A percentile compares a stretch with the other conserved stretches of the same genome.
phyloP scores from a whole-genome alignment of 179 eudicot species.

The Beta corolliflora region DNA sequence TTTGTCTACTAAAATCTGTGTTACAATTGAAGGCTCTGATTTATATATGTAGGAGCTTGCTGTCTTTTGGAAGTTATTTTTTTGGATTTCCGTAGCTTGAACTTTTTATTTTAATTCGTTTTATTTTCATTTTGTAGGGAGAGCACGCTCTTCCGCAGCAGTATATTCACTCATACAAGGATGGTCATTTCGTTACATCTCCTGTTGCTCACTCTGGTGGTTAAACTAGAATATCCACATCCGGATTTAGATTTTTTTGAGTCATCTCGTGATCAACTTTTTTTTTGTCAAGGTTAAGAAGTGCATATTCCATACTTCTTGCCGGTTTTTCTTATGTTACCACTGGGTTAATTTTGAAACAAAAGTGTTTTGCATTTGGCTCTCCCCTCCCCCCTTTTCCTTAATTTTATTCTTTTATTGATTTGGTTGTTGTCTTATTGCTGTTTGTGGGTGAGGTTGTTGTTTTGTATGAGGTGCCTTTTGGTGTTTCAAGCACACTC shows the following conservation, averaged over 20 bases:
- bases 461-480: constrained; percentile 16
- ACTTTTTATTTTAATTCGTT: neutral
- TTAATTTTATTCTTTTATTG: constrained; percentile 24
- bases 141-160: constrained; percentile 98
- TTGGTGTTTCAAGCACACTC: constrained; percentile 6
- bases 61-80: neutral
- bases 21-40: neutral
- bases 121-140: constrained; percentile 47
- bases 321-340: constrained; percentile 24
- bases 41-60: neutral
- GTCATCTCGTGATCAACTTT: constrained; percentile 16
- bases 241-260: constrained; percentile 21
- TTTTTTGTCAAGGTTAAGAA: constrained; percentile 27
- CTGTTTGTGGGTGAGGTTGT: constrained; percentile 17
- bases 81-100: neutral
- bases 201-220: constrained; percentile 94
- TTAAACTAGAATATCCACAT: constrained; percentile 31
- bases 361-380: constrained; percentile 12
- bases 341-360: constrained; percentile 11
- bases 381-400: neutral
- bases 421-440: constrained; percentile 22
- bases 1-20: neutral
- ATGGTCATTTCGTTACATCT: constrained; percentile 82
- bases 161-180: constrained; percentile 69
- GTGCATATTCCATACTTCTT: constrained; percentile 34